These are phyloP conservation scores for Pisolithus thermaeus DNA, from an alignment of 1,284 basidiomycete genomes.

Conservation along the genomic window DNA sequence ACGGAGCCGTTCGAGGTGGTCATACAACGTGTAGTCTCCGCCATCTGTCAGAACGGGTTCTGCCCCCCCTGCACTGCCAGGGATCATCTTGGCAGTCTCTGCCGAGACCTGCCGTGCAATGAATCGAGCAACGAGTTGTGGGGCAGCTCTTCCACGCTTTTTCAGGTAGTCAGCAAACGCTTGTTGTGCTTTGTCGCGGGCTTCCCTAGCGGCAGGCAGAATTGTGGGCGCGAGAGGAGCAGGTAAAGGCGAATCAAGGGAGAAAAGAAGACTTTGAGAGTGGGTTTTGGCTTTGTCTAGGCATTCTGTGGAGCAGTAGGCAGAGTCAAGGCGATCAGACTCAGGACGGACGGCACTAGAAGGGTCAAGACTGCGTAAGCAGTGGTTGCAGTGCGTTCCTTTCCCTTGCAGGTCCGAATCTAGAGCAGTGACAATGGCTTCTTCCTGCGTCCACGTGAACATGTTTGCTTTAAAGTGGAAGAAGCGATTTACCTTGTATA, in stretches of 20 bases:
- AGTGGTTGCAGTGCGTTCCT: conserved; percentile 66
- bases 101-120: conserved; percentile 63
- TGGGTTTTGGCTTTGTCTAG: conserved; percentile 48
- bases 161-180: conserved; percentile 52
- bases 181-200: conserved; percentile 52
- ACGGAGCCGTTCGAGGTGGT: conserved; percentile 69
- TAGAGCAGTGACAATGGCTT: conserved; percentile 60
- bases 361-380: conserved; percentile 51
- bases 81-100: conserved; percentile 55
- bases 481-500: conserved; percentile 55
- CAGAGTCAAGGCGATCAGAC: conserved; percentile 47
- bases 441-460: conserved; percentile 44
- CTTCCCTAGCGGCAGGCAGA: conserved; percentile 30
- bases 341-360: conserved; percentile 40
- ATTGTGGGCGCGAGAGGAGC: conserved; percentile 39
- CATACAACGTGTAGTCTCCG: conserved; percentile 57
- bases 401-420: conserved; percentile 63
- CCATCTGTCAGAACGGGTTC: conserved; percentile 46
- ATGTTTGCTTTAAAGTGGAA: neutral
- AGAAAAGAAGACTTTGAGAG: conserved; percentile 66
- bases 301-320: conserved; percentile 71
- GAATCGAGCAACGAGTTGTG: conserved; percentile 62
- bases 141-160: conserved; percentile 38
- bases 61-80: conserved; percentile 18
- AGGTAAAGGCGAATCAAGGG: conserved; percentile 57